Evolutionary conservation across 192 early-diverging fungal species (phyloP).

Genomic region (Backusella tarrabulga): DNA sequence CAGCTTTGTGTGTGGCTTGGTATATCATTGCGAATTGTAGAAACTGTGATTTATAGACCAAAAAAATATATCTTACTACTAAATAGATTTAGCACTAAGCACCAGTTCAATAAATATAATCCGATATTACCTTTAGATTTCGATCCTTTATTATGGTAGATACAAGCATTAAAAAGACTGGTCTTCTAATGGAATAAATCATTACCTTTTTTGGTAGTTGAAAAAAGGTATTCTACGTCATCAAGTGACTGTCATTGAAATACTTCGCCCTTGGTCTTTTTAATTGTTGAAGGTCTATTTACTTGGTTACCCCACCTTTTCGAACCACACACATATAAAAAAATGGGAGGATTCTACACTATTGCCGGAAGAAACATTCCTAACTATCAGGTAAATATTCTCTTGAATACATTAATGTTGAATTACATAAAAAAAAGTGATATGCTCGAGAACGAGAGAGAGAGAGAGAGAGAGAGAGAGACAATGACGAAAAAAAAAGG

Average conservation of each 20-base stretch:
- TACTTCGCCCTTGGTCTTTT: not conserved
- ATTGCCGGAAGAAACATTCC: conserved; percentile 37
- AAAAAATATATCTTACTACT: too few relatives aligned
- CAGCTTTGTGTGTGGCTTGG: too few relatives aligned
- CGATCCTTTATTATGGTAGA: too few relatives aligned
- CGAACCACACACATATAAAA: not conserved
- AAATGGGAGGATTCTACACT: conserved; percentile 41
- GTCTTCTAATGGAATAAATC: too few relatives aligned
- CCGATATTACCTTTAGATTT: too few relatives aligned
- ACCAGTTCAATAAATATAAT: too few relatives aligned
- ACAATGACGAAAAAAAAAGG: not conserved
- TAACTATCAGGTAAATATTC: conserved; percentile 30
- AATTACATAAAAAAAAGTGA: not conserved
- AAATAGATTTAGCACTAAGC: too few relatives aligned
- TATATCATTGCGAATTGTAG: too few relatives aligned
- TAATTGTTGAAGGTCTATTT: not conserved
- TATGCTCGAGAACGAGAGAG: not conserved
- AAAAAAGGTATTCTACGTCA: too few relatives aligned
- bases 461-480: not conserved
- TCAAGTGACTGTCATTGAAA: not conserved
- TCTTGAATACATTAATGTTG: not conserved
- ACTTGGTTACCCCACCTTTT: conserved; percentile 6
- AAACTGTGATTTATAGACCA: too few relatives aligned
- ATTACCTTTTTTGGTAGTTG: too few relatives aligned
- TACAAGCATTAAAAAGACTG: too few relatives aligned